phyloP scores from a whole-genome alignment of 2,329 filamentous ascomycete genomes.

The Thielaviopsis musarum region DNA sequence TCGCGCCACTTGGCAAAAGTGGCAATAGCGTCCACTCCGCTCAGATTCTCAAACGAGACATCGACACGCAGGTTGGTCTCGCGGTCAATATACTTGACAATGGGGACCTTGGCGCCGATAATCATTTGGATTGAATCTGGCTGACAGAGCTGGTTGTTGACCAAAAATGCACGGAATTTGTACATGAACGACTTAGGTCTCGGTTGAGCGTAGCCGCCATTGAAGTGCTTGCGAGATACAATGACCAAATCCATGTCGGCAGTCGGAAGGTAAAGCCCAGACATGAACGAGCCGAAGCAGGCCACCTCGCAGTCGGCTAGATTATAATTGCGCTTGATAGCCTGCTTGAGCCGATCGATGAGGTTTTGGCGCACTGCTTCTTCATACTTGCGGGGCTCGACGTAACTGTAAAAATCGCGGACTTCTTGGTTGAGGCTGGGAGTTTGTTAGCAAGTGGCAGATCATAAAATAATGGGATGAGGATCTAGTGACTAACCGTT shows the following conservation, averaged over 20 bases:
- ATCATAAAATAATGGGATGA: slow-evolving; percentile 4
- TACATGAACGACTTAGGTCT: slow-evolving; percentile 39
- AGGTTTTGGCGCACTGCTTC: slow-evolving; percentile 56
- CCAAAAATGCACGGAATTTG: slow-evolving; percentile 44
- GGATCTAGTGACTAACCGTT: slow-evolving; percentile 7
- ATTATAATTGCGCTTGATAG: slow-evolving; percentile 34
- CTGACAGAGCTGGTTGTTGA: slow-evolving; percentile 37
- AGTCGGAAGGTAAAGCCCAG: slow-evolving; percentile 51
- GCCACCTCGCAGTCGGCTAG: slow-evolving; percentile 47
- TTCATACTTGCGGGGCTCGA: slow-evolving; percentile 63
- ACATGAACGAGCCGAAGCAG: slow-evolving; percentile 87
- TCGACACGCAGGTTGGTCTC: slow-evolving; percentile 71
- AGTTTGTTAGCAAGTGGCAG: neutral
- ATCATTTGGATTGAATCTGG: slow-evolving; percentile 49
- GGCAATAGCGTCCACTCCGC: slow-evolving; percentile 60
- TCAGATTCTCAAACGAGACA: slow-evolving; percentile 84
- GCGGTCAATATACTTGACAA: slow-evolving; percentile 78
- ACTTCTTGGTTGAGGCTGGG: slow-evolving; percentile 79
- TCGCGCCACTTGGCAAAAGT: slow-evolving; percentile 70
- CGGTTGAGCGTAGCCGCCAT: slow-evolving; percentile 31
- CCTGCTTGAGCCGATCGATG: slow-evolving; percentile 47
- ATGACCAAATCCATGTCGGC: slow-evolving; percentile 92
- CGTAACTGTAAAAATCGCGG: slow-evolving; percentile 72
- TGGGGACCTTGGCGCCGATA: slow-evolving; percentile 61
- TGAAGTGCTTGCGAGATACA: slow-evolving; percentile 41